A percentile compares a stretch with the other conserved stretches of the same genome.
Evolutionary conservation across 176 grass and related monocot genomes (phyloP).

Genomic region (Oryza meyeriana): DNA sequence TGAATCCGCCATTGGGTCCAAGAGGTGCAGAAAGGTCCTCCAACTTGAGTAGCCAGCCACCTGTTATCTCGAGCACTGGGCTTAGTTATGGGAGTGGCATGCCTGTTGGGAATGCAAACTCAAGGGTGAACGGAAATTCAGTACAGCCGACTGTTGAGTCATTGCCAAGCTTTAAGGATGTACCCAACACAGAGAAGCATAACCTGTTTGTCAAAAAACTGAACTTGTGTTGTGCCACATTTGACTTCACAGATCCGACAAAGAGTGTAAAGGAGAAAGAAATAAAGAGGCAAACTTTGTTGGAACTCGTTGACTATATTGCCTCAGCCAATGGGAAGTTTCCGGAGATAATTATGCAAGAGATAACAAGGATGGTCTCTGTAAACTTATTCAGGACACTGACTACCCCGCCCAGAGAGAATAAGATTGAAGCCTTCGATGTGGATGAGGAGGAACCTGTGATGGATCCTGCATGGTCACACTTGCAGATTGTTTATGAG

Average conservation of each 20-base stretch:
- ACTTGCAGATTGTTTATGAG: conserved; percentile 87
- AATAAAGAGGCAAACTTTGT: conserved; percentile 70
- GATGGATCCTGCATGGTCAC: conserved; percentile 79
- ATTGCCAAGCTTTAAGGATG: conserved; percentile 75
- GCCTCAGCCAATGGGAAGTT: conserved; percentile 45
- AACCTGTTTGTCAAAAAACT: conserved; percentile 62
- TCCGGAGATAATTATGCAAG: conserved; percentile 70
- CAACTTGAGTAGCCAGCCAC: conserved; percentile 34
- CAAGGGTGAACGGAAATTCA: conserved; percentile 31
- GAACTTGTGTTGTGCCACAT: conserved; percentile 59
- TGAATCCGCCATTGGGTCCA: conserved; percentile 4
- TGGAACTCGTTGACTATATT: conserved; percentile 75
- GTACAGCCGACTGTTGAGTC: conserved; percentile 26
- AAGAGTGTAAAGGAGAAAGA: conserved; percentile 77
- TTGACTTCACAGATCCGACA: conserved; percentile 69
- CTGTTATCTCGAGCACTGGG: conserved; percentile 54
- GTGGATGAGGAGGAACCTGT: conserved; percentile 78
- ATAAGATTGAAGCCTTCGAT: conserved; percentile 66
- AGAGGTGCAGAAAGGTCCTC: conserved; percentile 42
- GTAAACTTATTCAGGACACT: conserved; percentile 66
- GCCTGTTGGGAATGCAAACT: conserved; percentile 36
- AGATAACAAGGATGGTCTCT: conserved; percentile 60
- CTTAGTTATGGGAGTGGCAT: conserved; percentile 44
- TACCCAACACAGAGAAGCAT: conserved; percentile 65
- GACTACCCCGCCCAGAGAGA: conserved; percentile 48